phyloP scores from a whole-genome alignment of 257 asterid genomes.

The Agastache rugosa region DNA sequence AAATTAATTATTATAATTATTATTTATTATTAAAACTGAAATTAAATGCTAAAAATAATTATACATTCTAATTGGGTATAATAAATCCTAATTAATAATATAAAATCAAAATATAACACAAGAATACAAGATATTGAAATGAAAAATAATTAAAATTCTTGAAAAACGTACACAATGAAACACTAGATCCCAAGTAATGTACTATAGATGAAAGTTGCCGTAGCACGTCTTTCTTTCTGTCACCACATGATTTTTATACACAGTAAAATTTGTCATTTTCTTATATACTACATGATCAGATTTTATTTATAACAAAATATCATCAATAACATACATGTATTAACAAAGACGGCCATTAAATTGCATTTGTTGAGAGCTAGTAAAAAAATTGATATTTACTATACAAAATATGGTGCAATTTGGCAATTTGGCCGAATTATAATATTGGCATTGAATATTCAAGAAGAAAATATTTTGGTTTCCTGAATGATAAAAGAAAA shows the following conservation, averaged over 20 bases:
- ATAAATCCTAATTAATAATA: too few species aligned
- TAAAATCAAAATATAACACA: too few species aligned
- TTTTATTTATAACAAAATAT: neutral
- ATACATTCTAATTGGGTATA: too few species aligned
- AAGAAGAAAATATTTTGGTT: neutral
- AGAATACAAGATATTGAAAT: too few species aligned
- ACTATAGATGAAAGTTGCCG: neutral
- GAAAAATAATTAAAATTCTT: too few species aligned
- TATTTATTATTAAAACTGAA: too few species aligned
- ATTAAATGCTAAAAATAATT: too few species aligned
- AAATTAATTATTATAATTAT: too few species aligned
- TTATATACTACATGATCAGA: neutral
- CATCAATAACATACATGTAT: neutral
- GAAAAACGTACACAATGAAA: too few species aligned
- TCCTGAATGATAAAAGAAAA: neutral
- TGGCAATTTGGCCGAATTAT: neutral
- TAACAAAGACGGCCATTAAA: neutral
- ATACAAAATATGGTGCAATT: neutral
- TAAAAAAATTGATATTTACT: too few species aligned
- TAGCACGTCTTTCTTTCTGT: neutral
- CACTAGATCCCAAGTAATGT: too few species aligned
- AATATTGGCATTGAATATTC: neutral
- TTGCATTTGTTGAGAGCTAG: neutral
- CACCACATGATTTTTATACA: neutral
- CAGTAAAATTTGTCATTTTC: neutral